Evolutionary conservation across 2,329 filamentous ascomycete genomes (phyloP).

Genomic region (Claviceps sp.): DNA sequence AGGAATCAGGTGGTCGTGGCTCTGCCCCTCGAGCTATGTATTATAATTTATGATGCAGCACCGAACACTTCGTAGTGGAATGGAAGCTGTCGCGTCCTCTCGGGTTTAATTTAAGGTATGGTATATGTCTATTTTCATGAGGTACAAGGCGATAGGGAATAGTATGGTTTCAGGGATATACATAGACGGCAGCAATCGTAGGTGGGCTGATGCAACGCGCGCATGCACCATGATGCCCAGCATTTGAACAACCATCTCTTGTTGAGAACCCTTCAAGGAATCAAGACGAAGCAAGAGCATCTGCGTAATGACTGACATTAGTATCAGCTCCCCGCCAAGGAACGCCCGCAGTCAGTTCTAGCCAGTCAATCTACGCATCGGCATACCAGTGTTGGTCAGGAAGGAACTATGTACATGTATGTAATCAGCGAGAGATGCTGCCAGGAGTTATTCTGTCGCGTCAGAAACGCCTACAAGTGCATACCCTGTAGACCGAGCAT

Average conservation of each 20-base stretch:
- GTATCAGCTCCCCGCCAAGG: not conserved
- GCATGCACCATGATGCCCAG: not conserved
- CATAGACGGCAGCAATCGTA: not conserved
- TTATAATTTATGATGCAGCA: not conserved
- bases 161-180: not conserved
- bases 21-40: not conserved
- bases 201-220: not conserved
- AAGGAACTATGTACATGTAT: not conserved
- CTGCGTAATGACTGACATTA: not conserved
- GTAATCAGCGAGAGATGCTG: not conserved
- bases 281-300: not conserved
- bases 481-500: too few relatives aligned
- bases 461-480: too few relatives aligned
- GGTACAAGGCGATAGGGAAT: not conserved
- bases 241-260: not conserved
- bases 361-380: not conserved
- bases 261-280: not conserved
- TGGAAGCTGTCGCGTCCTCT: not conserved
- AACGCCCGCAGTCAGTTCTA: not conserved
- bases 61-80: not conserved
- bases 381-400: not conserved
- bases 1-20: not conserved
- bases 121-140: not conserved
- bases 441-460: not conserved
- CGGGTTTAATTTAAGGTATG: not conserved